Evolutionary conservation across 495 filamentous ascomycete genomes (phyloP).

Genomic region (Podospora comata): DNA sequence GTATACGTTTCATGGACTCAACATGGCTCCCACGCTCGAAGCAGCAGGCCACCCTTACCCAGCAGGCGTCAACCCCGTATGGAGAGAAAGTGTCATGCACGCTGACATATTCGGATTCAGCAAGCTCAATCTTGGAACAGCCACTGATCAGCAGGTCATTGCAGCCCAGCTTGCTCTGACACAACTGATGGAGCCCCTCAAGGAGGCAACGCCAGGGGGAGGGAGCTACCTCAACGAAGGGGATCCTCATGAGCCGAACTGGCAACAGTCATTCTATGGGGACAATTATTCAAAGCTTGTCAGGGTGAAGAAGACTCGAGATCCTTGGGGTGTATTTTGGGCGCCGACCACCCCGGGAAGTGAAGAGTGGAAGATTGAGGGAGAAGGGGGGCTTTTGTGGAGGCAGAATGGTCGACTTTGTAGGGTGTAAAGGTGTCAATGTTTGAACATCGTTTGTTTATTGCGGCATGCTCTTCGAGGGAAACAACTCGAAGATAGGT

Average conservation of each 20-base stretch:
- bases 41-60: constrained; percentile 19
- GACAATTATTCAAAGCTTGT: constrained; percentile 50
- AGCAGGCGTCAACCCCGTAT: constrained; percentile 2
- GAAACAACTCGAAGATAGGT: no score
- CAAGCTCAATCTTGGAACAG: constrained; percentile 12
- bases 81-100: constrained; percentile 7
- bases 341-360: constrained; percentile 54
- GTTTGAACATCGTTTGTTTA: no score
- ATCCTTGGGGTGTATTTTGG: constrained; percentile 56
- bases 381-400: constrained; percentile 27
- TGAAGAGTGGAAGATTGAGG: constrained; percentile 45
- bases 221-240: constrained; percentile 50
- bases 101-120: constrained; percentile 10
- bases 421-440: neutral
- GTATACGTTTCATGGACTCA: constrained; percentile 47
- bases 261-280: constrained; percentile 58
- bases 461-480: no score
- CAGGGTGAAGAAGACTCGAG: constrained; percentile 49
- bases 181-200: constrained; percentile 33
- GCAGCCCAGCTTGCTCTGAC: constrained; percentile 24
- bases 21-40: constrained; percentile 37
- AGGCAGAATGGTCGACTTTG: constrained; percentile 42
- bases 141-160: neutral
- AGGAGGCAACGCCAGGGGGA: constrained; percentile 31
- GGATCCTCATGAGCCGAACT: constrained; percentile 55